Conservation (phyloP, 2,329 filamentous ascomycete genomes). For the Thelonectria discophora region DNA sequence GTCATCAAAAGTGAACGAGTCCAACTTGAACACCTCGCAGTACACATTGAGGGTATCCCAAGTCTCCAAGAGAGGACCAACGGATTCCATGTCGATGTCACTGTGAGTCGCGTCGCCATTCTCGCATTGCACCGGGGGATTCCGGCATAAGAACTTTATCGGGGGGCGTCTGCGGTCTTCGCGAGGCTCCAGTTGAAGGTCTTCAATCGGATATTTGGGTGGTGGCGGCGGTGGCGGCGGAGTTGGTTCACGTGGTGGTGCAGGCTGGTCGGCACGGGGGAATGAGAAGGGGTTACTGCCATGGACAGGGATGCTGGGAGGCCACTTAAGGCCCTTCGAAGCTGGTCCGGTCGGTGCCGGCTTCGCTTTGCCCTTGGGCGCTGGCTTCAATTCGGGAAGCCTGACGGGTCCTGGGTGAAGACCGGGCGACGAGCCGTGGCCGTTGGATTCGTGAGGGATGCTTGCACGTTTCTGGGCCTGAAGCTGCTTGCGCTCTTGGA, state of each 20-base stretch:
- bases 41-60: constrained; percentile 99
- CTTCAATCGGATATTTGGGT: constrained; percentile 95
- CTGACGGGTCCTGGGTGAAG: constrained; percentile 60
- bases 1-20: constrained; percentile 98
- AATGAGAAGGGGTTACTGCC: constrained; percentile 59
- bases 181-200: constrained; percentile 80
- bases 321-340: constrained; percentile 57
- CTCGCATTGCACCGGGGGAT: constrained; percentile 63
- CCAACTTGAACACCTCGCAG: constrained; percentile 90
- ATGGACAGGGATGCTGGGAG: constrained; percentile 42
- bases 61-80: constrained; percentile 86
- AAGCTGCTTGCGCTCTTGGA: constrained; percentile 78
- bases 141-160: constrained; percentile 78
- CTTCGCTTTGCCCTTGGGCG: constrained; percentile 74
- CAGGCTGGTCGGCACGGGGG: constrained; percentile 53
- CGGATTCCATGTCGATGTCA: constrained; percentile 81
- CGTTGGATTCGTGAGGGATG: constrained; percentile 56
- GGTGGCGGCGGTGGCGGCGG: constrained; percentile 74
- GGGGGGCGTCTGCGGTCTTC: constrained; percentile 74
- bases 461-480: constrained; percentile 71
- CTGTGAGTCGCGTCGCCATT: constrained; percentile 41
- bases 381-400: constrained; percentile 78
- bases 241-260: constrained; percentile 48
- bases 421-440: constrained; percentile 45
- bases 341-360: constrained; percentile 45